These are phyloP conservation scores for Pachyrhizus erosus DNA, from an alignment of 306 rosid genomes.

Conservation along the genomic window DNA sequence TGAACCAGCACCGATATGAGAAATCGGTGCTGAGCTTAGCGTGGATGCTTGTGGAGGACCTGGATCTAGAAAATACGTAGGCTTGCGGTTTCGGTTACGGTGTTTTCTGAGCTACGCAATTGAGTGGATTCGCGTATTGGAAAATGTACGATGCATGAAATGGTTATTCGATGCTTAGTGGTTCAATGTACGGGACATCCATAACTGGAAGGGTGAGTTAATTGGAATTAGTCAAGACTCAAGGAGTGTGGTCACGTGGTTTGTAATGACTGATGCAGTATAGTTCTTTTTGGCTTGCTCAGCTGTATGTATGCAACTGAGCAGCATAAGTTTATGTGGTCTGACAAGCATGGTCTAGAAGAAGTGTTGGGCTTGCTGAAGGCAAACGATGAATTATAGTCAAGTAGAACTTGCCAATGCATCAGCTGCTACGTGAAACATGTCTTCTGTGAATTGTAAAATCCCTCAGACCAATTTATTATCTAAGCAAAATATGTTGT, in stretches of 20 bases:
- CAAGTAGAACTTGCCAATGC: background rate
- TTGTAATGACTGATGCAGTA: conserved; percentile 1
- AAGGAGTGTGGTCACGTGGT: background rate
- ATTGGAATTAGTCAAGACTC: conserved; percentile 9
- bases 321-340: conserved; percentile 3
- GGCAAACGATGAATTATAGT: background rate
- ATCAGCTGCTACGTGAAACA: background rate
- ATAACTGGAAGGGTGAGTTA: conserved; percentile 24
- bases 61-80: conserved; percentile 43
- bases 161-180: background rate
- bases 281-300: background rate
- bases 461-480: conserved; percentile 8
- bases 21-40: background rate
- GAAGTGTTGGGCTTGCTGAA: conserved; percentile 3
- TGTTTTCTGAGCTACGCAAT: conserved; percentile 15
- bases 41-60: conserved; percentile 28
- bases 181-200: background rate
- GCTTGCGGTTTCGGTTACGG: conserved; percentile 25
- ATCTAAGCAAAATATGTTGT: background rate
- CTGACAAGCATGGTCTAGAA: conserved; percentile 25
- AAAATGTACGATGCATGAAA: background rate
- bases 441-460: background rate
- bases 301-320: conserved; percentile 17
- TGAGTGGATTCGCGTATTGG: conserved; percentile 1
- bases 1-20: conserved; percentile 5